Evolutionary conservation across 2,329 filamentous ascomycete species (phyloP).

Genomic region (Exophiala dermatitidis): DNA sequence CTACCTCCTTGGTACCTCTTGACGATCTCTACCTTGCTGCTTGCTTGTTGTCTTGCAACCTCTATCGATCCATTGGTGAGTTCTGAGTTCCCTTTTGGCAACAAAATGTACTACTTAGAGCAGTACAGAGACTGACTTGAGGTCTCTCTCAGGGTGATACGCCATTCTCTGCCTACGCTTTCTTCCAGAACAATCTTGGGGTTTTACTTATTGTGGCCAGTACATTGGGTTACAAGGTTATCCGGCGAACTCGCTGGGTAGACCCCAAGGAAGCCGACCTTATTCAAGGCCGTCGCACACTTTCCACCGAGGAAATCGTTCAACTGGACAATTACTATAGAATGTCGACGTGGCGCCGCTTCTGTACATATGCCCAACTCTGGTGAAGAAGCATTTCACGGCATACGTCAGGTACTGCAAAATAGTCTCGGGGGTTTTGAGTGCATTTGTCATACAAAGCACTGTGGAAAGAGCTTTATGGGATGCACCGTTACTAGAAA

Average conservation of each 20-base stretch:
- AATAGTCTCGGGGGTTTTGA: no score
- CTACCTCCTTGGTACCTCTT: conserved; percentile 29
- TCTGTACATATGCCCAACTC: conserved; percentile 23
- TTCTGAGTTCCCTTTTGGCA: neutral
- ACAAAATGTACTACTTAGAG: no score
- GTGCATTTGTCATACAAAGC: no score
- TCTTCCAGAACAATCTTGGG: conserved; percentile 30
- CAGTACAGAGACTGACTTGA: neutral
- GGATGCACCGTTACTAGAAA: no score
- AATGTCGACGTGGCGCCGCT: conserved; percentile 25
- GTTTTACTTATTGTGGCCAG: conserved; percentile 26
- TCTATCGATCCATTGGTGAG: conserved; percentile 17
- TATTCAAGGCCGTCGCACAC: conserved; percentile 22
- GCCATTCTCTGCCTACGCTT: conserved; percentile 21
- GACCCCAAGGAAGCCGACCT: conserved; percentile 25
- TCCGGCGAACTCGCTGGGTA: conserved; percentile 23
- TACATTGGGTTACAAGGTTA: conserved; percentile 27
- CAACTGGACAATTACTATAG: conserved; percentile 27
- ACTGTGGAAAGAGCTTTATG: no score
- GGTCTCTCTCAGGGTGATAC: conserved; percentile 4
- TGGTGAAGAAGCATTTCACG: conserved; percentile 9
- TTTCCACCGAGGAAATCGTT: conserved; percentile 25
- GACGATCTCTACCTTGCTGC: conserved; percentile 21
- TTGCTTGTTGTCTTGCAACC: conserved; percentile 19
- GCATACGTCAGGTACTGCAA: no score